phyloP scores from a whole-genome alignment of 2,329 filamentous ascomycete genomes.

The Zymoseptoria brevis region DNA sequence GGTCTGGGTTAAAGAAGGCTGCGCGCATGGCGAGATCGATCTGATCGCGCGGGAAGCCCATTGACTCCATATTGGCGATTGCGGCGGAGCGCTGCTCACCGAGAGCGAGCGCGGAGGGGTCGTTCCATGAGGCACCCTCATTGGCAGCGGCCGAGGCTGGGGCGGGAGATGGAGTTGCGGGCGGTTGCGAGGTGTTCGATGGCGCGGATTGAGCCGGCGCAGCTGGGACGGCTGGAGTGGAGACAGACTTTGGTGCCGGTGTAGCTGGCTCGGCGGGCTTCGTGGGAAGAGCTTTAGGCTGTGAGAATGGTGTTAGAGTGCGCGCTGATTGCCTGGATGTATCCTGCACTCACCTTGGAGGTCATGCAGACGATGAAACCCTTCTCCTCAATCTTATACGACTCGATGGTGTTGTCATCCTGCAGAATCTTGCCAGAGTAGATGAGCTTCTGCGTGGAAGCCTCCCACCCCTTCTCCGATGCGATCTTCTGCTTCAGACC shows the following conservation, averaged over 20 bases:
- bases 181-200: conserved; percentile 43
- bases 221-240: conserved; percentile 31
- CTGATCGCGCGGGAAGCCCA: conserved; percentile 84
- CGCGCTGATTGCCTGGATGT: background rate
- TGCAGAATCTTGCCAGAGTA: conserved; percentile 99
- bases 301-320: conserved; percentile 9
- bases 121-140: conserved; percentile 48
- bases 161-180: conserved; percentile 44
- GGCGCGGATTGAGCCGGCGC: conserved; percentile 53
- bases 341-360: conserved; percentile 61
- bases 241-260: conserved; percentile 37
- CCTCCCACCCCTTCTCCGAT: conserved; percentile 88
- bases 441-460: conserved; percentile 87
- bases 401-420: conserved; percentile 92
- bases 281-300: conserved; percentile 62
- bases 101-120: conserved; percentile 76
- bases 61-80: conserved; percentile 88
- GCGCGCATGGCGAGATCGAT: conserved; percentile 94
- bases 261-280: conserved; percentile 48
- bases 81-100: conserved; percentile 74
- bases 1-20: conserved; percentile 93
- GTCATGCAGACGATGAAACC: conserved; percentile 99
- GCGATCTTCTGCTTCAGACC: conserved; percentile 88
- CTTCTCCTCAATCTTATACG: conserved; percentile 98
- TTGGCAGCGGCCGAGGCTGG: conserved; percentile 38